Evolutionary conservation across 257 asterid genomes (phyloP).

Genomic region (Ballota nigra): DNA sequence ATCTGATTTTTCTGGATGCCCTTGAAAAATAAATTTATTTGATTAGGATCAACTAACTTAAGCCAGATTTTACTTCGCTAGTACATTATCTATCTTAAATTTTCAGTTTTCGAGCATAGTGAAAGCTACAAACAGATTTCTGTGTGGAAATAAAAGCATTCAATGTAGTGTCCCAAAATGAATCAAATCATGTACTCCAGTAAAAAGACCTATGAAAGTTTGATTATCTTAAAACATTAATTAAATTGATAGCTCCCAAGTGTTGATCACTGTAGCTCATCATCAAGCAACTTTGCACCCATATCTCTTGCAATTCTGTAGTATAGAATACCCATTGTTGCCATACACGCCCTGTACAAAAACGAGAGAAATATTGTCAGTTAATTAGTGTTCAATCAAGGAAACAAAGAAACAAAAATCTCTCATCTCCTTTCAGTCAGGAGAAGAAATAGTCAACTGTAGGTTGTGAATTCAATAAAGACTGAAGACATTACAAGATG

Average conservation of each 20-base stretch:
- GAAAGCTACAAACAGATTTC: background rate
- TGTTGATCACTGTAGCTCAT: background rate
- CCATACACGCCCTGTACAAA: constrained; percentile 88
- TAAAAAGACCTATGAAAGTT: background rate
- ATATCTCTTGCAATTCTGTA: constrained; percentile 75
- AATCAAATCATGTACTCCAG: background rate
- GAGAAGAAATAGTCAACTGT: background rate
- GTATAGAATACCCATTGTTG: constrained; percentile 90
- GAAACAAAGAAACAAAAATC: background rate
- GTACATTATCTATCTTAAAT: background rate
- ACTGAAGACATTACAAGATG: constrained; percentile 23
- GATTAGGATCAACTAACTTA: background rate
- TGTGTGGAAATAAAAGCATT: background rate
- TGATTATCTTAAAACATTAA: background rate
- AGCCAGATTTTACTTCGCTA: background rate
- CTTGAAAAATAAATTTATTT: background rate
- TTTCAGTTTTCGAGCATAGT: background rate
- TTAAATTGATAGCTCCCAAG: background rate
- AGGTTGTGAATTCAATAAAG: constrained; percentile 8
- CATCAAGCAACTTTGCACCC: background rate
- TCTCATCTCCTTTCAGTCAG: background rate
- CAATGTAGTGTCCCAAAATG: background rate
- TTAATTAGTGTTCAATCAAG: background rate
- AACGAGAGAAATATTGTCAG: background rate
- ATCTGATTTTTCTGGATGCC: background rate